Evolutionary conservation across 805 yeast genomes (phyloP), one percentile per base, ranked within the genome.

Genomic region (Cyberlindnera lachancei): DNA sequence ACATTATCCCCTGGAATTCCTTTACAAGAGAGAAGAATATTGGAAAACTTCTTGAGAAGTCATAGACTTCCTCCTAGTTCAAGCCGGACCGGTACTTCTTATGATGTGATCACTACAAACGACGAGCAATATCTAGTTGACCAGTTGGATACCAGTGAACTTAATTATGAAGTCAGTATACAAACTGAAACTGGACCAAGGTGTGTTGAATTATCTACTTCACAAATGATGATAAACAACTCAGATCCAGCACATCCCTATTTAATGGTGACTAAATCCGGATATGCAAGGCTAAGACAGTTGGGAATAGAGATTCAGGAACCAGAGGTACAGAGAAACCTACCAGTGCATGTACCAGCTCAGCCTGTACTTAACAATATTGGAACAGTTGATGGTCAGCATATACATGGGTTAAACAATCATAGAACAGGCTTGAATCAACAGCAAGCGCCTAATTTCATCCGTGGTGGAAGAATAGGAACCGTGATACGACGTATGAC

Each of bases 211-310:
- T 35, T 54, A 7, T 47, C 56, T 3, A 31, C 50, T 3, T 41
- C 50, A 1, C 51, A 54, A 27, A 48, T 34, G 0, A 44, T 51
- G 1, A 37, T 52, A 18, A 52, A 54, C 23, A 38, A 45, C n/a
- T 18, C 46, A 4, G 44, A 46, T 22, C 48, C 50, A 4, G 18
- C 26, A 2, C 33, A 31, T n/a, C 50, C 52, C 3, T 53, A 51
- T 35, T 15, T 52, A 7, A 47, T 55, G 55, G 18, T 53, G 2
- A 47, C 43, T 6, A 51, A 50, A 6, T 31, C 56, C 3, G 59
- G 57, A 0, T 30, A 37, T 13, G 51, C 56, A 2, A 42, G 39
- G 22, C 18, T 54, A 12, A 25, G 18, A n/a, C 15, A 38, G 6
- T 20, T 48, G 4, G 49, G 46, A 3, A 33, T 48, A 11, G 28